Percentiles rank a stretch among this genome's conserved stretches.
phyloP scores from a whole-genome alignment of 2,329 filamentous ascomycete species.

The Pyrenophora graminea region DNA sequence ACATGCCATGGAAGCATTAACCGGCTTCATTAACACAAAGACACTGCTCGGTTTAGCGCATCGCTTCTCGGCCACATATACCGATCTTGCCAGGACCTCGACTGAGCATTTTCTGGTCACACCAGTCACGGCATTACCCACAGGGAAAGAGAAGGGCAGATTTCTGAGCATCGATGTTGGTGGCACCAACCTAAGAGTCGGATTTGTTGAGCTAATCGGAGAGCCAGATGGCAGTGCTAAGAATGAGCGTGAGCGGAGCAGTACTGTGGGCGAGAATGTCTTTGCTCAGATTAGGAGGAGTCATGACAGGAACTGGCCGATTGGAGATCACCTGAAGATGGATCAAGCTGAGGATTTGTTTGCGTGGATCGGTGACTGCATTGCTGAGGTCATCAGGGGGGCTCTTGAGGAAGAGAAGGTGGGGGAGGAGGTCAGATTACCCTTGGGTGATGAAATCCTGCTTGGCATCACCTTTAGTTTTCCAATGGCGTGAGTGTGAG shows the following conservation, averaged over 20 bases:
- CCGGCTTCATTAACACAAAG: constrained; percentile 37
- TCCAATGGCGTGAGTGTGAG: constrained; percentile 58
- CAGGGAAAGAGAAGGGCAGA: constrained; percentile 69
- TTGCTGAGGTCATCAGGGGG: constrained; percentile 71
- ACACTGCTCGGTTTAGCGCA: constrained; percentile 41
- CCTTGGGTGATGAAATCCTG: constrained; percentile 54
- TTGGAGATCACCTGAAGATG: constrained; percentile 72
- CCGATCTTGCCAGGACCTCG: constrained; percentile 39
- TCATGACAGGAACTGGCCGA: constrained; percentile 74
- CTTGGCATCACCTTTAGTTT: constrained; percentile 74
- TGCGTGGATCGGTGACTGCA: constrained; percentile 78
- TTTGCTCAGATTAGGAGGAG: constrained; percentile 58
- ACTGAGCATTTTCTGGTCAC: constrained; percentile 48
- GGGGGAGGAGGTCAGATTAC: constrained; percentile 28
- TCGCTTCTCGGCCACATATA: constrained; percentile 45
- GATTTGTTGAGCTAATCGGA: constrained; percentile 65
- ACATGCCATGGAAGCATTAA: constrained; percentile 35
- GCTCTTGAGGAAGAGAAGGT: constrained; percentile 50
- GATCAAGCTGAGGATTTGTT: constrained; percentile 77
- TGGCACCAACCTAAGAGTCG: constrained; percentile 70
- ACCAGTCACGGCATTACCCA: constrained; percentile 47
- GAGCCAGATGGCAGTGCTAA: constrained; percentile 41
- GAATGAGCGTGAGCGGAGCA: constrained; percentile 15
- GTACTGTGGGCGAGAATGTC: constrained; percentile 23
- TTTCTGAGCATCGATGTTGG: constrained; percentile 56